Evolutionary conservation across 257 asterid species (phyloP).

Genomic region (Nicotiana tabacum): DNA sequence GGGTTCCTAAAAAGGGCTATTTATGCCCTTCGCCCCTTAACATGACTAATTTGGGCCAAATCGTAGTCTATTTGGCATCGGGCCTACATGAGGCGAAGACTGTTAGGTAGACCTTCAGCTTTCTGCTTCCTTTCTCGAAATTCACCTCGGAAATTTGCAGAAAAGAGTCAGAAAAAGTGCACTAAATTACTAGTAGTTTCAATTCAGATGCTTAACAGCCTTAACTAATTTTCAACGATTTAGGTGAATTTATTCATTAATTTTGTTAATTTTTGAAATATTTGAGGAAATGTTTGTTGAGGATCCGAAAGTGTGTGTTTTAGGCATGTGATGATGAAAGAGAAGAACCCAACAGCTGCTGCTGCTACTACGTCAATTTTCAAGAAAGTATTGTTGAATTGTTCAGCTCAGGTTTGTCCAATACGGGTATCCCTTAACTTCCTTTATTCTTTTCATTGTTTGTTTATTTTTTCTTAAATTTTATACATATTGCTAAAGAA

Average conservation of each 20-base stretch:
- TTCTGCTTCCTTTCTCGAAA: not conserved
- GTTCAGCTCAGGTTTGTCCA: constrained; percentile 71
- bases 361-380: constrained; percentile 53
- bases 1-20: not conserved
- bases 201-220: not conserved
- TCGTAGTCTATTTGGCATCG: not conserved
- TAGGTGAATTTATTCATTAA: not conserved
- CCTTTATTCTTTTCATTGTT: not conserved
- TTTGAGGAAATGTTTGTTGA: not conserved
- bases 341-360: constrained; percentile 50
- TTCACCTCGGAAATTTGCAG: not conserved
- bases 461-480: not conserved
- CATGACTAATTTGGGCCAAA: not conserved
- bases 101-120: not conserved
- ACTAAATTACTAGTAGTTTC: not conserved
- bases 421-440: not conserved
- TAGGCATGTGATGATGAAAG: constrained; percentile 58
- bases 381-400: constrained; percentile 54
- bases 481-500: not conserved
- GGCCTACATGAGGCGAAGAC: not conserved
- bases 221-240: not conserved
- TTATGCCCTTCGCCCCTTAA: not conserved
- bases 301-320: not conserved
- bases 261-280: not conserved
- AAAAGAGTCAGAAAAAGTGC: not conserved